phyloP scores from a whole-genome alignment of 805 yeast species.

The Clavispora phyllophila region DNA sequence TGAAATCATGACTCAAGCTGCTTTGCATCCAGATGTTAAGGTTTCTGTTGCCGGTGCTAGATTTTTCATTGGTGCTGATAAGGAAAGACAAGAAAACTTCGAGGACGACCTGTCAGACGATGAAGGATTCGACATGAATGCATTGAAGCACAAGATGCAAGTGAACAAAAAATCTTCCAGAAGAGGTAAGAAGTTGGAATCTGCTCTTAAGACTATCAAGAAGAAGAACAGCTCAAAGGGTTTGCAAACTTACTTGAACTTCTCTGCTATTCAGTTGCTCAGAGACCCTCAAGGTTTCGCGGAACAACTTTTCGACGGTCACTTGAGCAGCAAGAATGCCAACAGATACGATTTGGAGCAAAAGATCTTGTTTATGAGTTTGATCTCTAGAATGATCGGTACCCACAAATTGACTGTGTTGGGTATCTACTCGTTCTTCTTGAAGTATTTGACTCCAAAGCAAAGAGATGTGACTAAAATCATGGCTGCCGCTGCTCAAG shows the following conservation, averaged over 20 bases:
- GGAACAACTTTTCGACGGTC: constrained; percentile 69
- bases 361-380: constrained; percentile 80
- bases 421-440: constrained; percentile 83
- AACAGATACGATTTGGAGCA: constrained; percentile 81
- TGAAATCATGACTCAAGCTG: constrained; percentile 96
- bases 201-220: constrained; percentile 64
- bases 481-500: constrained; percentile 96
- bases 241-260: constrained; percentile 71
- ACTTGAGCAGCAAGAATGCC: constrained; percentile 62
- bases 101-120: constrained; percentile 71
- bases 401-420: constrained; percentile 88
- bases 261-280: constrained; percentile 88
- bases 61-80: constrained; percentile 93
- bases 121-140: constrained; percentile 63
- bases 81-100: constrained; percentile 80
- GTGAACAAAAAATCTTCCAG: constrained; percentile 79
- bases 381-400: constrained; percentile 86
- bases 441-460: constrained; percentile 90
- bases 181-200: constrained; percentile 74
- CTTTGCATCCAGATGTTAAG: constrained; percentile 80
- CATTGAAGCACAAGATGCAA: constrained; percentile 74
- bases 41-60: constrained; percentile 85
- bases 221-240: constrained; percentile 49
- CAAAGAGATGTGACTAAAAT: constrained; percentile 92
- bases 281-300: constrained; percentile 99